Evolutionary conservation across 2,329 filamentous ascomycete genomes (phyloP).

Genomic region (Aspergillus sp.): DNA sequence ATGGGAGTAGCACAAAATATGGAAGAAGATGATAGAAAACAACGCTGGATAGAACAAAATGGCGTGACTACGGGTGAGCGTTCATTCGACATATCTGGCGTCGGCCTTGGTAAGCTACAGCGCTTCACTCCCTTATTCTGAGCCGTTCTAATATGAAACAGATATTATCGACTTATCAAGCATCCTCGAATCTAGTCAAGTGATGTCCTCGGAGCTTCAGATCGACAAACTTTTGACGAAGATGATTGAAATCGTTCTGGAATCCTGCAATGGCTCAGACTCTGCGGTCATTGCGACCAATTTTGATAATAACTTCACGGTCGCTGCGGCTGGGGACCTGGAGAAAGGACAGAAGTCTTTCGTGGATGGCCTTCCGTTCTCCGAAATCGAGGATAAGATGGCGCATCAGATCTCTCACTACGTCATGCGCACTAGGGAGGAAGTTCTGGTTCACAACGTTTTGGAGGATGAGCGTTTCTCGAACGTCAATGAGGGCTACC

Average conservation of each 20-base stretch:
- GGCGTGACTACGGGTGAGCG: conserved; percentile 40
- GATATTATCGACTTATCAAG: conserved; percentile 66
- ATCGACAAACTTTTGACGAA: conserved; percentile 64
- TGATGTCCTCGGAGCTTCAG: conserved; percentile 65
- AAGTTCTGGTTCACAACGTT: conserved; percentile 64
- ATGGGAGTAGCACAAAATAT: conserved; percentile 32
- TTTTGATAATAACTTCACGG: conserved; percentile 59
- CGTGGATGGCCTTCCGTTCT: conserved; percentile 57
- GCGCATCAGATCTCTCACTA: conserved; percentile 64
- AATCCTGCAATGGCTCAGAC: conserved; percentile 62
- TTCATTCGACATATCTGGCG: conserved; percentile 44
- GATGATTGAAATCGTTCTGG: conserved; percentile 65
- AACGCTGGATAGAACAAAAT: conserved; percentile 47
- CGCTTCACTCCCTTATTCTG: background rate
- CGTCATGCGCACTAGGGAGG: conserved; percentile 62
- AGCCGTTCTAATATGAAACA: conserved; percentile 44
- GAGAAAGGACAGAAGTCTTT: conserved; percentile 58
- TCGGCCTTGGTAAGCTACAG: conserved; percentile 38
- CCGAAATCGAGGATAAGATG: conserved; percentile 59
- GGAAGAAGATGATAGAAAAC: conserved; percentile 44
- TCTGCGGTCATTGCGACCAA: conserved; percentile 63
- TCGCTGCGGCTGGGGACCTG: conserved; percentile 62
- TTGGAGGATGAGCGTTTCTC: conserved; percentile 67
- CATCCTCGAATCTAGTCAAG: conserved; percentile 65
- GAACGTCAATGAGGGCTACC: conserved; percentile 60